Evolutionary conservation across 306 rosid genomes (phyloP).

Genomic region (Gleditsia sinensis): DNA sequence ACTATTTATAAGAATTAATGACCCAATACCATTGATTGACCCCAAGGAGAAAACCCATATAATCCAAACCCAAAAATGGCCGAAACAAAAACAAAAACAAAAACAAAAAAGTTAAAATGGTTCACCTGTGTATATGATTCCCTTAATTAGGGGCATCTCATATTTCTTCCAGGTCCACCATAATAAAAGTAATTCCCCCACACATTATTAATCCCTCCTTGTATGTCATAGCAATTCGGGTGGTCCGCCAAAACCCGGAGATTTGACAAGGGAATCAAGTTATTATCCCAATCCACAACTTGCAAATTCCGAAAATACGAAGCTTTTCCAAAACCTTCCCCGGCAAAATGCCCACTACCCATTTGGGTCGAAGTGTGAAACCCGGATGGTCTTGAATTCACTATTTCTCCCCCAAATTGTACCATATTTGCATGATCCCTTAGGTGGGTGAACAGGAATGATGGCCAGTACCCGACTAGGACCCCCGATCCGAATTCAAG

Average conservation of each 20-base stretch:
- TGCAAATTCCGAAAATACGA: conserved; percentile 76
- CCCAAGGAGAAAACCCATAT: conserved; percentile 42
- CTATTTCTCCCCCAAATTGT: conserved; percentile 82
- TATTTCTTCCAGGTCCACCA: conserved; percentile 89
- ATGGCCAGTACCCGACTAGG: conserved; percentile 86
- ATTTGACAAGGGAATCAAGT: conserved; percentile 59
- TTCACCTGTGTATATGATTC: conserved; percentile 16
- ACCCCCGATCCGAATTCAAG: conserved; percentile 67
- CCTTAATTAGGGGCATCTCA: conserved; percentile 63
- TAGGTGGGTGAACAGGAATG: conserved; percentile 68
- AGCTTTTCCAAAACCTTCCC: conserved; percentile 74
- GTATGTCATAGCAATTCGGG: conserved; percentile 78
- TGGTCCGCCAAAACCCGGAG: conserved; percentile 73
- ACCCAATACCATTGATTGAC: conserved; percentile 44
- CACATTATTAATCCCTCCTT: conserved; percentile 64
- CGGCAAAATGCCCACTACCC: conserved; percentile 85
- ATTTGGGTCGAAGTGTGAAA: conserved; percentile 76
- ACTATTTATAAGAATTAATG: conserved; percentile 37
- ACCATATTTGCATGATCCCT: conserved; percentile 73
- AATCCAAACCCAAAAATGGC: conserved; percentile 29
- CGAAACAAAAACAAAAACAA: background rate
- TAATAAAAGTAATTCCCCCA: conserved; percentile 90
- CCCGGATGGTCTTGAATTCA: conserved; percentile 56
- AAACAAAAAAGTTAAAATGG: background rate
- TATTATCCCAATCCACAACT: conserved; percentile 82